Conservation (phyloP, 1,284 basidiomycete species). For the Malassezia cuniculi region DNA sequence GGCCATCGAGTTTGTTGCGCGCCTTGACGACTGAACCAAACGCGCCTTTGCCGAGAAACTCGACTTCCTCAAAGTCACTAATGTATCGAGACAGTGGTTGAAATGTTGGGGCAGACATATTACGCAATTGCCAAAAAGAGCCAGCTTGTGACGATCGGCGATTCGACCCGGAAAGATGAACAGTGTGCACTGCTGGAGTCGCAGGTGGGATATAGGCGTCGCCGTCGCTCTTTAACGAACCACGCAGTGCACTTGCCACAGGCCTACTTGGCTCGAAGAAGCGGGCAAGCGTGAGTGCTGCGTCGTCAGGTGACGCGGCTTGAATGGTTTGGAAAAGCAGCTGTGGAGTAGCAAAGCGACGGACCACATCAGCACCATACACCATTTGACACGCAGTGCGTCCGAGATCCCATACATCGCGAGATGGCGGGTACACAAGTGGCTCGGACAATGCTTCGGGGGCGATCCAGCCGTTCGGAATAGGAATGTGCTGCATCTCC, state of each 20-base stretch:
- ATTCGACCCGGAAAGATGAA: too few relatives aligned
- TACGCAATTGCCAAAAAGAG: constrained; percentile 35
- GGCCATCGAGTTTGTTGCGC: constrained; percentile 57
- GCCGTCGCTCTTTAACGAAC: too few relatives aligned
- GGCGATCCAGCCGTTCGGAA: constrained; percentile 29
- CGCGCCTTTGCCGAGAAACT: constrained; percentile 61
- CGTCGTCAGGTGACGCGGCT: too few relatives aligned
- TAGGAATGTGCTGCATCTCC: constrained; percentile 7
- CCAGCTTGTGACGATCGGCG: constrained; percentile 10
- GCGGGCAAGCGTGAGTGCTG: too few relatives aligned
- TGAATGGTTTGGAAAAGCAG: constrained; percentile 15
- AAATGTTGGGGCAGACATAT: constrained; percentile 5
- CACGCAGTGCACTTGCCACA: too few relatives aligned
- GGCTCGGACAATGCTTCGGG: constrained; percentile 33
- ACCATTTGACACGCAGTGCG: constrained; percentile 37
- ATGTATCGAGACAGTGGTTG: constrained; percentile 32
- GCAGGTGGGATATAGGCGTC: too few relatives aligned
- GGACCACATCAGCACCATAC: constrained; percentile 24
- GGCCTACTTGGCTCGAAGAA: too few relatives aligned
- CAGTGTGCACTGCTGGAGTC: too few relatives aligned
- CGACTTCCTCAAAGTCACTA: constrained; percentile 43
- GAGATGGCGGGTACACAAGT: constrained; percentile 28
- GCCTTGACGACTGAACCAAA: constrained; percentile 92
- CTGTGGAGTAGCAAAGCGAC: constrained; percentile 23
- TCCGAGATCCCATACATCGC: constrained; percentile 43